Base-by-base conservation (phyloP, 495 filamentous ascomycete genomes). In the Podospora anserina region DNA sequence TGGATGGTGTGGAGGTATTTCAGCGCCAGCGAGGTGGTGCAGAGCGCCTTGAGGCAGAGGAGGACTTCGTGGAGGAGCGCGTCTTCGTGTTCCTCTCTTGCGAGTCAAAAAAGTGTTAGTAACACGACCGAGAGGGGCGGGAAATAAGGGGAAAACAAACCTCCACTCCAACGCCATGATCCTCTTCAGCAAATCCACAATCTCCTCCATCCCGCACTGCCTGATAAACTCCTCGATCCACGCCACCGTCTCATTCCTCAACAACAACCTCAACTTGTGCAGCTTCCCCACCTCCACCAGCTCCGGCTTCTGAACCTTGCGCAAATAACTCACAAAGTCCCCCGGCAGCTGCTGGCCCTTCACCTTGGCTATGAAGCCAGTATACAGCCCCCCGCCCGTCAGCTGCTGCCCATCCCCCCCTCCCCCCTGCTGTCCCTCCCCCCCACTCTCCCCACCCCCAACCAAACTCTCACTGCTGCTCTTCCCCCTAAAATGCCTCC, bases 161-260 rank as follows among this genome's bases (percentile, higher is more conserved):
- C 94, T 90, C 95, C 95, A 99, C 77, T 97, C 96, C 65, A 99
- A 88, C 64, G 91, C 89, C 87, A 97, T 93, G 62, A 92, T 97
- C 16, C 95, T 87, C 71, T 96, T 89, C 66, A 98, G 81, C 64
- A 99, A 82, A 61, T 86, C 88, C 30, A 97, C 89, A 64, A 98
- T 91, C 75, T 96, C 93, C 72, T 89, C 86, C 93, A 98, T 97
- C 28, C 95, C 95, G 19, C 93, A 94, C 71, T 92, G 86, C 23
- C 86, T 82, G 71, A 98, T 91, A 78, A 99, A 99, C 6, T 86
- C 84, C 72, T 98, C 92, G 2, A 96, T 94, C 96, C 96, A 99
- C 19, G 88, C 87, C 2, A 99, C 90, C 3, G 93, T 95, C 81
- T 99, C 95, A 75, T 97, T 97, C 7, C 95, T 90, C 44, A 98